Evolutionary conservation across 2,329 filamentous ascomycete genomes (phyloP), one percentile per base, ranked within the genome.

Genomic region (Didymella exigua): DNA sequence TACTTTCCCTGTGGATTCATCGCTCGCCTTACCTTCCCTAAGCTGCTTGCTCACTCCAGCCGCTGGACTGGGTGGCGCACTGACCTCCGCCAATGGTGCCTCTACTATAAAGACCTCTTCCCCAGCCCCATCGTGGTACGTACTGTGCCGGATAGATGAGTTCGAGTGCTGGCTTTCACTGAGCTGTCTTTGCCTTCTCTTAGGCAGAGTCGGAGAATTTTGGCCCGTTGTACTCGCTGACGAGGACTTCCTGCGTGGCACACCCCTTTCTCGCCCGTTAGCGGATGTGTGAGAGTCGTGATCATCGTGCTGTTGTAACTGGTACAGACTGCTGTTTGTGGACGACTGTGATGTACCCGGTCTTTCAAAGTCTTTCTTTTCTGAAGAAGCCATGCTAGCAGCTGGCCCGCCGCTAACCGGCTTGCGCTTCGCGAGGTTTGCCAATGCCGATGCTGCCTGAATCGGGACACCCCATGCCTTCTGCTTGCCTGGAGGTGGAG

Each of bases 391-490:
- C 34, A 9, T 41, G 3, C 13, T 37, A 27, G 31, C 24, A 4
- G 49, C 14, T 6, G 37, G 18, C 37, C 49, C 52, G 14, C 29
- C 46, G 7, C 82, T 76, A 8, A 88, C 75, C 2, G 86, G 81
- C 65, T 89, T 91, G n/a, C 88, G 81, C 68, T 85, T 87, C 3
- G 87, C 84, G 1, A 87, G 59, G 42, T 68, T 74, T 6, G 65
- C 70, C 38, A 74, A 62, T 5, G 69, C 66, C 1, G 69, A 65
- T 9, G 72, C 67, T 30, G 79, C 24, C 79, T 79, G 49, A 81
- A 82, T 14, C 79, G 79, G 54, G 80, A 83, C 16, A 82, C 78
- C 42, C 81, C 83, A 70, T 8, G 60, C 64, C 23, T 61, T 69
- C 31, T 66, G 82, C 67, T 84, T 85, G 6, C 84, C 82, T 53